Evolutionary conservation across 306 rosid species (phyloP), one percentile per base, ranked within the genome.

Genomic region (Lathyrus aphaca): DNA sequence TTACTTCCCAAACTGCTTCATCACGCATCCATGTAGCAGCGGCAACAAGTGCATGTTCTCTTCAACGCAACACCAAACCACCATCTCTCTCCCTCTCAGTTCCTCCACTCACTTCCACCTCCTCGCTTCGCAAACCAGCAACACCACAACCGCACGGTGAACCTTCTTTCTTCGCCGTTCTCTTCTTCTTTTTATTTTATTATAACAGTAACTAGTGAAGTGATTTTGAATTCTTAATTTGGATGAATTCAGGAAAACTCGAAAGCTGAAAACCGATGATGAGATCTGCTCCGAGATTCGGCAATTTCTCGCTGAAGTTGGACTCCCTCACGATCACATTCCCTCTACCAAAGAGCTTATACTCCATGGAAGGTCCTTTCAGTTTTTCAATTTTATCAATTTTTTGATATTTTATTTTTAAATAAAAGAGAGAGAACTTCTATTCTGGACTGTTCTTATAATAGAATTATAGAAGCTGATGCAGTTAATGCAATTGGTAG

Each of bases 271-370:
- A 85, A 85, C 77, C 74, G 86, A 90, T 67, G 94, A 59, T 49
- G 97, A 94, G 83, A 88, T 94, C 68, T 78, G 90, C 75, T 64
- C 64, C 37, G 98, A 94, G 1, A 85, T 94, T 10, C 78, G 82
- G 25, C 82, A 85, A 76, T 90, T 94, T 38, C 53, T 88, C 16
- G 78, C 64, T 6, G 69, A 79, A 0, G 82, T 81, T 71, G 97
- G 92, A 40, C 89, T 90, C 71, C 96, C 98, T 0, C 69, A 77
- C 43, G 81, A 82, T 49, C 83, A 85, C 76, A 72, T 90, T 64
- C 98, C 96, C 44, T 84, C 95, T 15, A 84, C 84, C 49, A 94
- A 88, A 76, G 96, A 94, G 29, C 88, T 94, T 69, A 63, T 83
- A 50, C 84, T 44, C 69, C 86, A 85, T 57, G 97, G 98, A 88